Evolutionary conservation across 2,329 filamentous ascomycete species (phyloP).

Genomic region (Botryotinia globosa): DNA sequence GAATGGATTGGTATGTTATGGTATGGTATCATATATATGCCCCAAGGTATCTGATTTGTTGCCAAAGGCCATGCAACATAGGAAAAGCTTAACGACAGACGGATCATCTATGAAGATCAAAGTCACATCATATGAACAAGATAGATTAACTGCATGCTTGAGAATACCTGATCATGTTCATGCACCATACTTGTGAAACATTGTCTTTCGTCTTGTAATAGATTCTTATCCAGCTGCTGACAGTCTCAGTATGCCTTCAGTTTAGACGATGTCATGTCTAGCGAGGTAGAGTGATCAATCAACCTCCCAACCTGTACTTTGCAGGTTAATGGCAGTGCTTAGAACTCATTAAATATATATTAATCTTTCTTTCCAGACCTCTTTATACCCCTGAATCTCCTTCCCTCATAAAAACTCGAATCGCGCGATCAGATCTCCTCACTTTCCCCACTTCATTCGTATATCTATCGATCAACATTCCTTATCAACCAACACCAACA

Average conservation of each 20-base stretch:
- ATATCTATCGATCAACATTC: neutral
- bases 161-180: neutral
- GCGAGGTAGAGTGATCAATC: neutral
- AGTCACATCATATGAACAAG: constrained; percentile 5
- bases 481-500: neutral
- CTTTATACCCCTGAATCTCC: neutral
- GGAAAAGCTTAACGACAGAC: neutral
- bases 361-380: neutral
- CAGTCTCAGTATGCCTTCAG: neutral
- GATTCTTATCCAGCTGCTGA: neutral
- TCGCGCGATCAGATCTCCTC: neutral
- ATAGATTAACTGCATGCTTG: neutral
- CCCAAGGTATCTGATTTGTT: constrained; percentile 2
- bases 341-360: neutral
- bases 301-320: neutral
- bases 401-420: neutral
- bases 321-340: neutral
- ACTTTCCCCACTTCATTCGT: constrained; percentile 1
- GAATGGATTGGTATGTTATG: neutral
- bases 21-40: constrained; percentile 1
- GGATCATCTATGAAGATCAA: neutral
- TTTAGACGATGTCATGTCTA: neutral
- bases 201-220: neutral
- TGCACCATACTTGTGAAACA: neutral
- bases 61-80: neutral